Conservation (phyloP, 208 protist genomes). For the Acanthamoeba healyi region DNA sequence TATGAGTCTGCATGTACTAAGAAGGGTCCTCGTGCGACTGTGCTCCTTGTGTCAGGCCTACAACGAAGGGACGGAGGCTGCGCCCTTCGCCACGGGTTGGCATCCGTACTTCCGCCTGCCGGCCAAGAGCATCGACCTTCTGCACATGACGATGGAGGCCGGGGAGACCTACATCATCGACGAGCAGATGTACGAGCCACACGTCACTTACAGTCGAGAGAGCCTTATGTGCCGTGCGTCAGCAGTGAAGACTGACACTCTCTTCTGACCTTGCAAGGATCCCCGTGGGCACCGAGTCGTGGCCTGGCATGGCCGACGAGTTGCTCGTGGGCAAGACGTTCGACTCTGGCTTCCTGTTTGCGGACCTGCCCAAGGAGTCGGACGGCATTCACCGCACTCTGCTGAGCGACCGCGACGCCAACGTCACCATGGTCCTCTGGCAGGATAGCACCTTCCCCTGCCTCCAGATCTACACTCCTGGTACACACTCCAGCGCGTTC, state of each 20-base stretch:
- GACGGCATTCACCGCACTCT: not conserved
- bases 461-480: slow-evolving; percentile 42
- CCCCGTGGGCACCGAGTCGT: not conserved
- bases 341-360: not conserved
- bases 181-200: not conserved
- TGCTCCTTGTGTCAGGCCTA: too few relatives aligned
- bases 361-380: not conserved
- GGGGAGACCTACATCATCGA: not conserved
- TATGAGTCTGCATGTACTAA: too few relatives aligned
- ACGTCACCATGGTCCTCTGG: not conserved
- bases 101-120: slow-evolving; percentile 1
- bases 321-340: not conserved
- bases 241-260: too few relatives aligned
- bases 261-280: not conserved
- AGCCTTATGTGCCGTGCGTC: too few relatives aligned
- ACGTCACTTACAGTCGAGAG: too few relatives aligned
- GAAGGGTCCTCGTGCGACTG: too few relatives aligned
- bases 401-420: not conserved
- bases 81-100: not conserved
- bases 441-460: slow-evolving; percentile 9
- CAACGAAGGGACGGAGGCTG: not conserved
- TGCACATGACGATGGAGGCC: not conserved
- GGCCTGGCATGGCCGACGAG: not conserved
- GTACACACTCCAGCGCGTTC: not conserved
- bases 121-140: not conserved